These are phyloP conservation scores for Lupinus albus DNA, from an alignment of 306 rosid species.

Conservation along the genomic window DNA sequence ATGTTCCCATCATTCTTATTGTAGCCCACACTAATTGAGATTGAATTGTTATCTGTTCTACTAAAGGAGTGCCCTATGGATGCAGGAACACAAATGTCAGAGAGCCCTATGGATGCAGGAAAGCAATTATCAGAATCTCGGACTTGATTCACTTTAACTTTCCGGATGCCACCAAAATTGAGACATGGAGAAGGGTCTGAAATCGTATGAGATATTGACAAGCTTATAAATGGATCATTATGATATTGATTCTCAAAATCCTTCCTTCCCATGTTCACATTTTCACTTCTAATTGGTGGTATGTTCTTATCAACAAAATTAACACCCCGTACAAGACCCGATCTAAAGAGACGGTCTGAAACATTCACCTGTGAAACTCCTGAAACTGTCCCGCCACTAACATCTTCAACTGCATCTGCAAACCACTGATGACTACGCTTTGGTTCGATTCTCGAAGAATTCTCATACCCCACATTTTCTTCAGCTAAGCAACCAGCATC, in stretches of 20 bases:
- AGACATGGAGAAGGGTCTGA: slow-evolving; percentile 71
- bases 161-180: slow-evolving; percentile 78
- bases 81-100: slow-evolving; percentile 58
- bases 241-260: slow-evolving; percentile 66
- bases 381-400: slow-evolving; percentile 59
- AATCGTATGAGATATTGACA: slow-evolving; percentile 68
- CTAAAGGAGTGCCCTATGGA: slow-evolving; percentile 62
- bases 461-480: slow-evolving; percentile 78
- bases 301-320: slow-evolving; percentile 71
- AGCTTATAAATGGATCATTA: slow-evolving; percentile 63
- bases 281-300: slow-evolving; percentile 62
- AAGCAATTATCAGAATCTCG: slow-evolving; percentile 67
- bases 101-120: slow-evolving; percentile 60
- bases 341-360: slow-evolving; percentile 74
- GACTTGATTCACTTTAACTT: slow-evolving; percentile 95
- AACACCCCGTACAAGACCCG: slow-evolving; percentile 57
- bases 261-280: slow-evolving; percentile 62
- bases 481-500: slow-evolving; percentile 78
- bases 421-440: slow-evolving; percentile 88
- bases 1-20: slow-evolving; percentile 59
- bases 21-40: slow-evolving; percentile 53
- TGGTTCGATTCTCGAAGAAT: slow-evolving; percentile 70
- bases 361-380: slow-evolving; percentile 61
- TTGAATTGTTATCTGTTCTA: slow-evolving; percentile 53
- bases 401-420: slow-evolving; percentile 74